Conservation (phyloP, 331 rosid species). For the Erythrophleum ivorense region DNA sequence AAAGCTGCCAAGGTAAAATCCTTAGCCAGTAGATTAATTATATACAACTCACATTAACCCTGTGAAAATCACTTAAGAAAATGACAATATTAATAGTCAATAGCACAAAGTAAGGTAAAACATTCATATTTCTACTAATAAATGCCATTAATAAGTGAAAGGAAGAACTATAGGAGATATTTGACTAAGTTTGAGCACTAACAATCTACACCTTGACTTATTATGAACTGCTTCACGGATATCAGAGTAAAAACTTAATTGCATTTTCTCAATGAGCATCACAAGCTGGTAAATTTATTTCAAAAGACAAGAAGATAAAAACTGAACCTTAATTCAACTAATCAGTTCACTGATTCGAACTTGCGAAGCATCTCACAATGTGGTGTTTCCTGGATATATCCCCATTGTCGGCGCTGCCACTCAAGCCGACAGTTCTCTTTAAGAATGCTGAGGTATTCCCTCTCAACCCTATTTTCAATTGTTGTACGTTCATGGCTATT, state of each 20-base stretch:
- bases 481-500: constrained; percentile 50
- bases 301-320: constrained; percentile 41
- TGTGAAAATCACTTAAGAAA: neutral
- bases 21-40: neutral
- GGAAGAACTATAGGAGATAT: neutral
- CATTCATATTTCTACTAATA: constrained; percentile 24
- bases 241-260: constrained; percentile 40
- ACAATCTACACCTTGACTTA: constrained; percentile 46
- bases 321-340: constrained; percentile 45
- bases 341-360: constrained; percentile 58
- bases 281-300: constrained; percentile 45
- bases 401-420: constrained; percentile 93
- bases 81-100: neutral
- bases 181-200: constrained; percentile 21
- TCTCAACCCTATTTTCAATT: constrained; percentile 70
- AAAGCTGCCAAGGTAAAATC: neutral
- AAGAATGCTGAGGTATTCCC: constrained; percentile 72
- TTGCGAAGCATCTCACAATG: constrained; percentile 76
- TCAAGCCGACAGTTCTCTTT: constrained; percentile 82
- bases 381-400: constrained; percentile 78
- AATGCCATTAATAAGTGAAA: constrained; percentile 16
- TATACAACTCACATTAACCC: neutral
- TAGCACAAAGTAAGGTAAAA: constrained; percentile 15
- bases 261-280: neutral
- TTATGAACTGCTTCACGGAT: constrained; percentile 42